Evolutionary conservation across 768 basidiomycete genomes (phyloP).

Genomic region (Russula sp.): DNA sequence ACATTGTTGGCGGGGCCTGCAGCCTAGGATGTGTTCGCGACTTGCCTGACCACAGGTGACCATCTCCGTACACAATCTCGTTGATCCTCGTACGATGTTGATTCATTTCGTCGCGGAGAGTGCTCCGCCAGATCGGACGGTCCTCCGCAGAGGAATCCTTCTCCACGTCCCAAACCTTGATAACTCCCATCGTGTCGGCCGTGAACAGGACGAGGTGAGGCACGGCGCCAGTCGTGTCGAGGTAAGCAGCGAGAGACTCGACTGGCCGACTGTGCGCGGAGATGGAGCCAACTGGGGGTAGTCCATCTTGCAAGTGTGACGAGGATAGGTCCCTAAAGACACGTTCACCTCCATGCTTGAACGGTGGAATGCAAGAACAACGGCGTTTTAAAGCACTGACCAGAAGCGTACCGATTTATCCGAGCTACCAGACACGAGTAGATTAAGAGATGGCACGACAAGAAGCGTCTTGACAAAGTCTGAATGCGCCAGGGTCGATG

Average conservation of each 20-base stretch:
- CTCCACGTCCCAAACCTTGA: slow-evolving; percentile 72
- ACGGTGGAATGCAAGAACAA: background rate
- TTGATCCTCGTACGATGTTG: slow-evolving; percentile 83
- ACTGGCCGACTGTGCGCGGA: slow-evolving; percentile 87
- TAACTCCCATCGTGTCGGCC: slow-evolving; percentile 87
- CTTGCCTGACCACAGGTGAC: slow-evolving; percentile 86
- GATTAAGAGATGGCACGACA: slow-evolving; percentile 54
- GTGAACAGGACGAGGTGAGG: slow-evolving; percentile 56
- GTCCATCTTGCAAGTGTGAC: slow-evolving; percentile 35
- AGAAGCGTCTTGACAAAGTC: slow-evolving; percentile 90
- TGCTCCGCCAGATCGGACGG: slow-evolving; percentile 45
- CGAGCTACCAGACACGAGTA: slow-evolving; percentile 83
- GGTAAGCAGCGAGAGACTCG: slow-evolving; percentile 61
- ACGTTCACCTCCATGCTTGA: background rate
- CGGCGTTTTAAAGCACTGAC: slow-evolving; percentile 40
- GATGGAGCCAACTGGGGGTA: slow-evolving; percentile 58
- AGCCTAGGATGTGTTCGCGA: background rate
- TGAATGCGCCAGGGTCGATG: slow-evolving; percentile 68
- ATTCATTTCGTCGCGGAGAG: slow-evolving; percentile 48
- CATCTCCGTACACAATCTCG: slow-evolving; percentile 59
- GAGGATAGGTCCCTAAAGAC: slow-evolving; percentile 58
- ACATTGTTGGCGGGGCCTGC: background rate
- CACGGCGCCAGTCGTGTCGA: slow-evolving; percentile 26
- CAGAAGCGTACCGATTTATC: slow-evolving; percentile 87
- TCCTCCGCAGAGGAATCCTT: slow-evolving; percentile 37